These are phyloP conservation scores for Trichodelitschia bisporula DNA, from an alignment of 495 filamentous ascomycete genomes.

Conservation along the genomic window DNA sequence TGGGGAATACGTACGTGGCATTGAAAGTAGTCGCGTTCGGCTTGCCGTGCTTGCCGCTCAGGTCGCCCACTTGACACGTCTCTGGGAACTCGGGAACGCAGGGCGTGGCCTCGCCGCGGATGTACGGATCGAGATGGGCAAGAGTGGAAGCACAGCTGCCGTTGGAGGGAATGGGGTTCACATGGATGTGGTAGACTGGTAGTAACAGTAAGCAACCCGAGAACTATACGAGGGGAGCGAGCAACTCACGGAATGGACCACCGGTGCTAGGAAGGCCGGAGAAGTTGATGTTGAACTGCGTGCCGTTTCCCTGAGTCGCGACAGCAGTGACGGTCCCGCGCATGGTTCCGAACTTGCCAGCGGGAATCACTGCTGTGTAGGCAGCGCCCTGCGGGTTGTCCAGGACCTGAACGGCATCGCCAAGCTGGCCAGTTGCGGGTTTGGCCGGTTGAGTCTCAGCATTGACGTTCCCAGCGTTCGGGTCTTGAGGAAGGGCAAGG, in stretches of 20 bases:
- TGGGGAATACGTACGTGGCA: conserved; percentile 10
- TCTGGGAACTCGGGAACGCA: conserved; percentile 37
- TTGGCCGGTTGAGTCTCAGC: no score
- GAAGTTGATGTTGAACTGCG: conserved; percentile 34
- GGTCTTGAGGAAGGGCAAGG: no score
- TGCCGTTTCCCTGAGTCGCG: conserved; percentile 33
- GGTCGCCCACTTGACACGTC: conserved; percentile 65
- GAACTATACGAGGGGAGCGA: no score
- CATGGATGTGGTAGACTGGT: conserved; percentile 75
- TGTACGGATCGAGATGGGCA: conserved; percentile 37
- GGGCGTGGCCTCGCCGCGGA: conserved; percentile 20
- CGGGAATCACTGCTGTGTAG: conserved; percentile 35
- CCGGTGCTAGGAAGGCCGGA: conserved; percentile 36
- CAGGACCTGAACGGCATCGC: no score
- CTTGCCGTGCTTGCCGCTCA: conserved; percentile 57
- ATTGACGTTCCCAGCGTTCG: no score
- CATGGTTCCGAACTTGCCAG: conserved; percentile 27
- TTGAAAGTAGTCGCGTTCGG: conserved; percentile 23
- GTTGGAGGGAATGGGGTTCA: conserved; percentile 37
- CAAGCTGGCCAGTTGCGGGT: no score
- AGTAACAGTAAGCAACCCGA: no score
- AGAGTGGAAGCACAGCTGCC: conserved; percentile 58
- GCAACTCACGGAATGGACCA: conserved; percentile 53
- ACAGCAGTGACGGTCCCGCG: conserved; percentile 34
- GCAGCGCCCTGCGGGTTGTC: conserved; percentile 33